Percentiles rank a stretch among this genome's conserved stretches.
Evolutionary conservation across 1,284 basidiomycete species (phyloP).

Genomic region (Ustilago loliicola): DNA sequence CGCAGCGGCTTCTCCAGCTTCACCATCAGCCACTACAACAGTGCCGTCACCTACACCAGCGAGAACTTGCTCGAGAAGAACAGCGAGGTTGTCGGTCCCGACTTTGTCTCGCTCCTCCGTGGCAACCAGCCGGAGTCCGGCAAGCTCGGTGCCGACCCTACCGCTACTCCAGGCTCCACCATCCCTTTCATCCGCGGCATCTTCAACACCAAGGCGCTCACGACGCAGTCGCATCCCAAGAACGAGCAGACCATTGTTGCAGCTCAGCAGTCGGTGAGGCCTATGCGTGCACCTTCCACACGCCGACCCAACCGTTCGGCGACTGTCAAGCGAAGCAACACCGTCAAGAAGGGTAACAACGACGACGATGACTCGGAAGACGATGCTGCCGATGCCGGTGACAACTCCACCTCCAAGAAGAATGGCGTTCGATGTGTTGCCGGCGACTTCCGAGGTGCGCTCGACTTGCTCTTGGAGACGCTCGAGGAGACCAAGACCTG

Average conservation of each 20-base stretch:
- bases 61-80: constrained; percentile 91
- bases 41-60: constrained; percentile 89
- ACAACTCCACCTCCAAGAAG: constrained; percentile 39
- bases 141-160: constrained; percentile 62
- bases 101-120: constrained; percentile 89
- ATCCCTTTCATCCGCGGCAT: constrained; percentile 87
- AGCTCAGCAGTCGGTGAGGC: constrained; percentile 91
- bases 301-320: constrained; percentile 53
- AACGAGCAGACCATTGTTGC: constrained; percentile 94
- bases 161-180: constrained; percentile 56
- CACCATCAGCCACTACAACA: constrained; percentile 91
- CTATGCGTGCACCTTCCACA: constrained; percentile 86
- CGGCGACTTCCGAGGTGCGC: constrained; percentile 85
- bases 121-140: constrained; percentile 72
- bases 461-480: constrained; percentile 88
- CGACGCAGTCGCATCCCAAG: constrained; percentile 88
- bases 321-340: constrained; percentile 56
- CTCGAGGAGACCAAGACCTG: constrained; percentile 90
- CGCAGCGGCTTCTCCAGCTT: constrained; percentile 87
- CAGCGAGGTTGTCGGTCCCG: constrained; percentile 88
- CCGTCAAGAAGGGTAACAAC: constrained; percentile 74
- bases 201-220: constrained; percentile 88
- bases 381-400: constrained; percentile 52
- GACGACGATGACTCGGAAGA: constrained; percentile 74
- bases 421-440: constrained; percentile 76